These are phyloP conservation scores for Gossypium schwendimanii DNA, from an alignment of 441 rosid genomes.

Conservation along the genomic window DNA sequence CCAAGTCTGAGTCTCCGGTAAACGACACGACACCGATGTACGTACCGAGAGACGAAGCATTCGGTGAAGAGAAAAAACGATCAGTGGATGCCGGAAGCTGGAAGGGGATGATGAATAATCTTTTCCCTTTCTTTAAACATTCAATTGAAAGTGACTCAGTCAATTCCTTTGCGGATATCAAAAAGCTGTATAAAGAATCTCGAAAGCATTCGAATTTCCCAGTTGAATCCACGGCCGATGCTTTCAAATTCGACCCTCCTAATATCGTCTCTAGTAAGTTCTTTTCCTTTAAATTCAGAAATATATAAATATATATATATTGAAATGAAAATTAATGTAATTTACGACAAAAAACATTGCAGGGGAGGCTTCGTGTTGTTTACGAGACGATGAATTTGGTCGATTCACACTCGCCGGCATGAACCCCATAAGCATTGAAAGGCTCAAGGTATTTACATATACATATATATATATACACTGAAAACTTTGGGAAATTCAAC, in stretches of 20 bases:
- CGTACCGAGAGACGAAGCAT: slow-evolving; percentile 17
- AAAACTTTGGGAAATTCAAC: too few species aligned
- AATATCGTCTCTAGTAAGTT: slow-evolving; percentile 13
- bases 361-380: slow-evolving; percentile 15
- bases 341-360: background rate
- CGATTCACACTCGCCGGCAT: slow-evolving; percentile 17
- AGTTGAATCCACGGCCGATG: background rate
- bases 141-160: background rate
- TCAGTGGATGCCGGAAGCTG: background rate
- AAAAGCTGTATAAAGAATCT: background rate
- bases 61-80: background rate
- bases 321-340: background rate
- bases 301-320: background rate
- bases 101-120: background rate
- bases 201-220: background rate
- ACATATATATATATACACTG: too few species aligned
- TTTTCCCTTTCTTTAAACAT: background rate
- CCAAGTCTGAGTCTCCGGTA: background rate
- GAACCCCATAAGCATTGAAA: slow-evolving; percentile 17
- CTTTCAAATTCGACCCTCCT: slow-evolving; percentile 15
- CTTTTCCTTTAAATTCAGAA: background rate
- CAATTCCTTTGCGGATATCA: background rate
- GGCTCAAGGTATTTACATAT: background rate
- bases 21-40: background rate
- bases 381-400: slow-evolving; percentile 20